A percentile compares a stretch with the other conserved stretches of the same genome.
phyloP scores from a whole-genome alignment of 2,329 filamentous ascomycete species.

The Myotisia sp. region DNA sequence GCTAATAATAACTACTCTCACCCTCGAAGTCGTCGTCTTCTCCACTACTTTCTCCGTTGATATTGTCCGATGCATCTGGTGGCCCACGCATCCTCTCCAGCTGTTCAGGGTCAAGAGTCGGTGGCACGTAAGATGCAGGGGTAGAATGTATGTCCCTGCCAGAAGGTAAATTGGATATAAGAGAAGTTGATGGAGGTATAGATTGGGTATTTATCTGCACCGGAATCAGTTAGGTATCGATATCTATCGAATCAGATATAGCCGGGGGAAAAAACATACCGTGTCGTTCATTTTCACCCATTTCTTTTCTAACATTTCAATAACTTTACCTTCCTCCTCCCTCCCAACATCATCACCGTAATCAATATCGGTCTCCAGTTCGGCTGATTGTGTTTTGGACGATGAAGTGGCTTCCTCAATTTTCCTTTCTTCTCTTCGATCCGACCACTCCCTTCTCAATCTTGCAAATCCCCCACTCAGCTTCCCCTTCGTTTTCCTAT shows the following conservation, averaged over 20 bases:
- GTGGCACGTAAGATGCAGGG: constrained; percentile 52
- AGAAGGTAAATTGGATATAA: constrained; percentile 69
- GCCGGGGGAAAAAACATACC: constrained; percentile 35
- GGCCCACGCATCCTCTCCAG: constrained; percentile 31
- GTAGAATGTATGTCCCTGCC: constrained; percentile 67
- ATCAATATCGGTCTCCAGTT: constrained; percentile 21
- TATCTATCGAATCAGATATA: neutral
- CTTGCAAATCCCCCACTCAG: constrained; percentile 29
- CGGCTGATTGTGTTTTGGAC: constrained; percentile 18
- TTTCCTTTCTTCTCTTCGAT: constrained; percentile 64
- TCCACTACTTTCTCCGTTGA: constrained; percentile 6
- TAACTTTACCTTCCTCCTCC: constrained; percentile 67
- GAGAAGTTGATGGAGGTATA: constrained; percentile 55
- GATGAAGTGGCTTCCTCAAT: constrained; percentile 50
- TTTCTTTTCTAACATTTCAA: constrained; percentile 75
- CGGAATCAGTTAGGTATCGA: neutral
- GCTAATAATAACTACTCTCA: constrained; percentile 1
- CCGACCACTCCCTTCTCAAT: constrained; percentile 59
- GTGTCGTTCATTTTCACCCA: constrained; percentile 92
- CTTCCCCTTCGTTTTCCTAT: constrained; percentile 17
- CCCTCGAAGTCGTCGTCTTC: neutral
- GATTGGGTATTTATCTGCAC: constrained; percentile 61
- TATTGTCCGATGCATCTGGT: constrained; percentile 4
- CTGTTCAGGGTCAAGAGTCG: constrained; percentile 48
- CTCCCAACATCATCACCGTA: constrained; percentile 65